phyloP scores from a whole-genome alignment of 2,329 filamentous ascomycete genomes.

The Penicillium sp. region DNA sequence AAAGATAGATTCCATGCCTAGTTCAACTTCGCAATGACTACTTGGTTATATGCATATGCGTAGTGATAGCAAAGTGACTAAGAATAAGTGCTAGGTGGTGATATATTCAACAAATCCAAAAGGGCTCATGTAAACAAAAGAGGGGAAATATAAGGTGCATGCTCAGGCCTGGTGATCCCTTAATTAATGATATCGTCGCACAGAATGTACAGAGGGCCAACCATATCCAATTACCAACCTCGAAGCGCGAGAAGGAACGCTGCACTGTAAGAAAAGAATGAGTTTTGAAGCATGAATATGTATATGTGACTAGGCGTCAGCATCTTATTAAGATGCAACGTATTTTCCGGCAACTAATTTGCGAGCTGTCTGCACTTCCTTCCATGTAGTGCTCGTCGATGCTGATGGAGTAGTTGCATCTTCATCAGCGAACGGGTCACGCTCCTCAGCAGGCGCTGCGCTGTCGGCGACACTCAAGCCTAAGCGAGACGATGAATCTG shows the following conservation, averaged over 20 bases:
- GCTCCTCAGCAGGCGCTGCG: conserved; percentile 15
- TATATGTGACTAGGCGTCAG: background rate
- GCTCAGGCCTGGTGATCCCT: background rate
- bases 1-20: background rate
- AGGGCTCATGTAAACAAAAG: background rate
- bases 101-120: background rate
- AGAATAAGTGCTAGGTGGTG: background rate
- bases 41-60: background rate
- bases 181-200: background rate
- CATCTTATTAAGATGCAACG: conserved; percentile 47
- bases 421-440: conserved; percentile 48
- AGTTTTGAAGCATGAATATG: background rate
- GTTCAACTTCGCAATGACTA: background rate
- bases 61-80: background rate
- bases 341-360: conserved; percentile 76
- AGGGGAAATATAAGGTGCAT: background rate
- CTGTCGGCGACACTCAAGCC: conserved; percentile 49
- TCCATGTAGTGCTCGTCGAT: conserved; percentile 52
- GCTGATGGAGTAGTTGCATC: conserved; percentile 16
- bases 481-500: conserved; percentile 60
- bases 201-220: background rate
- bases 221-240: background rate
- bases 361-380: conserved; percentile 60
- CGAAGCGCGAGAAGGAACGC: background rate
- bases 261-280: background rate